Conservation (phyloP, 345 rosid species). For the Eucalyptus marginata region DNA sequence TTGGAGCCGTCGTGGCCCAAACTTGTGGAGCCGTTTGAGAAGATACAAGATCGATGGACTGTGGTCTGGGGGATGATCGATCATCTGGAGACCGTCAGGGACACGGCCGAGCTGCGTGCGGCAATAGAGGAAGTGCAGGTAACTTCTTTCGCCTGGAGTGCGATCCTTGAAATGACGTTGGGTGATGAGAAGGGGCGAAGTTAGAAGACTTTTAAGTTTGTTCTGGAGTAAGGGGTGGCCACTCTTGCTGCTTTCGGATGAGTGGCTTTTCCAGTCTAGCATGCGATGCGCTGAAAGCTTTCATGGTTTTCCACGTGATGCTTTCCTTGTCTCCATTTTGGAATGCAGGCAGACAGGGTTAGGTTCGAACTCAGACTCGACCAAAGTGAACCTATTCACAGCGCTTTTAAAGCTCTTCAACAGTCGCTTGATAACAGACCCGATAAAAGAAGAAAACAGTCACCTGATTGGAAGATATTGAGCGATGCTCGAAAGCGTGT, state of each 20-base stretch:
- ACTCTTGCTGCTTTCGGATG: background rate
- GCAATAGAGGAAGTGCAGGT: conserved; percentile 93
- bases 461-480: conserved; percentile 35
- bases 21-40: conserved; percentile 83
- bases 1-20: conserved; percentile 83
- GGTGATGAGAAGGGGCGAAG: background rate
- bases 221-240: background rate
- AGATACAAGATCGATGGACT: conserved; percentile 32
- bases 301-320: background rate
- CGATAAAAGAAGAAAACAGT: background rate
- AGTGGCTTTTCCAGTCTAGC: background rate
- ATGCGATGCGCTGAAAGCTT: background rate
- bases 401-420: conserved; percentile 58
- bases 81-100: background rate
- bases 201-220: background rate
- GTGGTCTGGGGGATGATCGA: too few species aligned
- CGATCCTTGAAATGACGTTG: background rate
- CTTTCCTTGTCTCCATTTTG: background rate
- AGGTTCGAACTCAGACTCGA: conserved; percentile 60
- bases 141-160: background rate
- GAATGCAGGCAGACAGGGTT: conserved; percentile 60
- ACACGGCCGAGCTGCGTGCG: conserved; percentile 66
- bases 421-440: conserved; percentile 15
- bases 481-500: conserved; percentile 62
- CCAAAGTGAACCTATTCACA: conserved; percentile 62